These are phyloP conservation scores for Fragilariopsis cylindrus DNA, from an alignment of 108 stramenopile genomes.

Conservation along the genomic window DNA sequence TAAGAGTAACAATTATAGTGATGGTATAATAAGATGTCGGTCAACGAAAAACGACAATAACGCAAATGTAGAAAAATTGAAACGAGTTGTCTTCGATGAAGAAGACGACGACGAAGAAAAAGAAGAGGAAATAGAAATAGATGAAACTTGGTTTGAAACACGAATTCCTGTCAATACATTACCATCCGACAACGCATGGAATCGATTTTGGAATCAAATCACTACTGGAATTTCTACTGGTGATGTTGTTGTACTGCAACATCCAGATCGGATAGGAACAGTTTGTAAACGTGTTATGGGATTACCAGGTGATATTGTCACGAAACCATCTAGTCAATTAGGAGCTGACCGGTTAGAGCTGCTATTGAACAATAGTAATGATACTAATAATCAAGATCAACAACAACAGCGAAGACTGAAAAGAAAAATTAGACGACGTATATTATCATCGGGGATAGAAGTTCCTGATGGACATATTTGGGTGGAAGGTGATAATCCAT, in stretches of 20 bases:
- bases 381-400: constrained; percentile 16
- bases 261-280: constrained; percentile 80
- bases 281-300: constrained; percentile 94
- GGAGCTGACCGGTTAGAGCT: constrained; percentile 20
- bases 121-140: not conserved
- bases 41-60: not conserved
- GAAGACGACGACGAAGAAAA: not conserved
- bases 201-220: constrained; percentile 33
- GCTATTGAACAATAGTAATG: constrained; percentile 2
- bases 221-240: constrained; percentile 69
- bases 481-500: constrained; percentile 93
- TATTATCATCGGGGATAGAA: constrained; percentile 21
- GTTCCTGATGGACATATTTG: constrained; percentile 92
- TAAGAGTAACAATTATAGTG: not conserved
- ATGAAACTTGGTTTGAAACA: constrained; percentile 43
- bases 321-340: constrained; percentile 41
- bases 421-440: not conserved
- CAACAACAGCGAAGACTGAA: constrained; percentile 10
- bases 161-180: constrained; percentile 42
- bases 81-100: not conserved
- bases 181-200: constrained; percentile 28
- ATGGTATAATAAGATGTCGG: not conserved
- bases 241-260: constrained; percentile 89
- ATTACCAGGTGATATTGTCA: constrained; percentile 85
- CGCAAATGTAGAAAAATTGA: constrained; percentile 11